Conservation (phyloP, 306 rosid genomes). For the Notholithocarpus densiflorus region DNA sequence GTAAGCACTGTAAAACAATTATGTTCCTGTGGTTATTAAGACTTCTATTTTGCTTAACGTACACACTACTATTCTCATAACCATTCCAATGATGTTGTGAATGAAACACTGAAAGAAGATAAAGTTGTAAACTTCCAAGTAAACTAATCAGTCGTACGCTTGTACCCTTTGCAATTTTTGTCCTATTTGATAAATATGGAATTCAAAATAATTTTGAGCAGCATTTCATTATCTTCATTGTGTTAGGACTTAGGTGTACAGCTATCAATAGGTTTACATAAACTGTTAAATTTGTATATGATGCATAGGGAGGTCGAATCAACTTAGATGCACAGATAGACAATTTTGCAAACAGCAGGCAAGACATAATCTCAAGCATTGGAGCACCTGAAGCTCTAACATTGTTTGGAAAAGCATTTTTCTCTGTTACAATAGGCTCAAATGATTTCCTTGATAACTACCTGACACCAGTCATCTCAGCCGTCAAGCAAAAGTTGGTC, state of each 20-base stretch:
- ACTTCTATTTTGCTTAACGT: no score
- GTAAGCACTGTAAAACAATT: no score
- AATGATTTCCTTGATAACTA: conserved; percentile 73
- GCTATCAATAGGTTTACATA: background rate
- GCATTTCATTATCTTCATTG: background rate
- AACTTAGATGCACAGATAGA: conserved; percentile 63
- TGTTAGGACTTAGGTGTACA: background rate
- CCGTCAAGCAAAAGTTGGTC: conserved; percentile 12
- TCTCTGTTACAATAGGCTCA: conserved; percentile 59
- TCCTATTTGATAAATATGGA: no score
- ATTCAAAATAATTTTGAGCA: background rate
- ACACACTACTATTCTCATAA: background rate
- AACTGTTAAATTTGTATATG: background rate
- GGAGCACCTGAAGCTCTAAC: conserved; percentile 40
- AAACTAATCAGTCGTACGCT: no score
- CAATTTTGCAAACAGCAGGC: conserved; percentile 61
- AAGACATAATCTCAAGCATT: conserved; percentile 46
- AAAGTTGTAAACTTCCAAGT: no score
- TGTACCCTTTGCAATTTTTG: no score
- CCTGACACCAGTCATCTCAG: conserved; percentile 34
- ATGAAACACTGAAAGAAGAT: no score
- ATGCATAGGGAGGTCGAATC: conserved; percentile 53
- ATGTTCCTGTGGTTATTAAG: no score
- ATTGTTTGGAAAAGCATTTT: conserved; percentile 40
- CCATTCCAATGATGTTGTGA: background rate